phyloP scores from a whole-genome alignment of 2,329 filamentous ascomycete genomes.

The Exophiala xenobiotica region DNA sequence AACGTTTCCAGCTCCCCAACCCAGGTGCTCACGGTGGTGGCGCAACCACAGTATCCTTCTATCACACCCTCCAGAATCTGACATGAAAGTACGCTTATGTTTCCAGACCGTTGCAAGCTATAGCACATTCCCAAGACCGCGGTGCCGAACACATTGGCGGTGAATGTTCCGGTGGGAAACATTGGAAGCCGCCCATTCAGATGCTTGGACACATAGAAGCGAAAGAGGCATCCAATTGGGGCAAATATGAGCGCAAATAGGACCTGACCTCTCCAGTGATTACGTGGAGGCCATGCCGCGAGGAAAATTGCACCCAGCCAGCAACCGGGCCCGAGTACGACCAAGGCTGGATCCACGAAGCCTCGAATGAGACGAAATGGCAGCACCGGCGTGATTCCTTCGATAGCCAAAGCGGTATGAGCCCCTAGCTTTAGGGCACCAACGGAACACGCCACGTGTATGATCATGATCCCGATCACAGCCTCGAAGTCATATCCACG shows the following conservation, averaged over 20 bases:
- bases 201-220: slow-evolving; percentile 67
- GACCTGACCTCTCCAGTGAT: slow-evolving; percentile 66
- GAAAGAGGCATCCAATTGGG: slow-evolving; percentile 67
- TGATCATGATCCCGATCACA: slow-evolving; percentile 65
- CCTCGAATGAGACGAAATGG: slow-evolving; percentile 55
- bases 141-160: slow-evolving; percentile 72
- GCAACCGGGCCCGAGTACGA: slow-evolving; percentile 63
- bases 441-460: slow-evolving; percentile 66
- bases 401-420: slow-evolving; percentile 64
- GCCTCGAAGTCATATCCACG: slow-evolving; percentile 74
- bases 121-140: slow-evolving; percentile 69
- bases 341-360: slow-evolving; percentile 59
- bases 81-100: slow-evolving; percentile 46
- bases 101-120: slow-evolving; percentile 63
- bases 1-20: slow-evolving; percentile 56
- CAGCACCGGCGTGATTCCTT: slow-evolving; percentile 58
- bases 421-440: slow-evolving; percentile 66
- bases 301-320: slow-evolving; percentile 74
- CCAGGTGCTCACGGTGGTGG: slow-evolving; percentile 66
- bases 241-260: slow-evolving; percentile 75
- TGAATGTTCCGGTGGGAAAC: slow-evolving; percentile 80
- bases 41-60: slow-evolving; percentile 63
- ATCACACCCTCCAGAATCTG: slow-evolving; percentile 62
- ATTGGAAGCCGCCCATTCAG: slow-evolving; percentile 63
- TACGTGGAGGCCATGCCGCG: slow-evolving; percentile 62